Percentiles rank a stretch among this genome's conserved stretches.
Conservation (phyloP, 1,284 basidiomycete species). For the Psilocybe mexicana region DNA sequence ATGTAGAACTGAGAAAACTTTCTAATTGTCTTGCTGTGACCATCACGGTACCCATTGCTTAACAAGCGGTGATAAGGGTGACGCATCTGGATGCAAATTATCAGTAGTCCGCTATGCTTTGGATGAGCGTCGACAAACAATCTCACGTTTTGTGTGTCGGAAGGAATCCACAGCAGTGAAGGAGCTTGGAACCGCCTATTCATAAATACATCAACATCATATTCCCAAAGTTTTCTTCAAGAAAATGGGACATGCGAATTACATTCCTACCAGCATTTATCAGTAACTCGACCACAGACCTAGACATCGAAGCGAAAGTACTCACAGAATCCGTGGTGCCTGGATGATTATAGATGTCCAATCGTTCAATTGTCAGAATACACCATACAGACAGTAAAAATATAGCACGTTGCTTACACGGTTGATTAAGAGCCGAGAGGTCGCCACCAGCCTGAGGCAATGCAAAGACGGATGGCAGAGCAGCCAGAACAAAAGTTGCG, state of each 20-base stretch:
- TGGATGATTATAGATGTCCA: background rate
- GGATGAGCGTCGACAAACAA: background rate
- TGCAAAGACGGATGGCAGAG: conserved; percentile 8
- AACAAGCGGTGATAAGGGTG: background rate
- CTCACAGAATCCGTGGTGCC: conserved; percentile 17
- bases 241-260: background rate
- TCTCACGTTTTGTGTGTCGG: conserved; percentile 15
- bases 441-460: background rate
- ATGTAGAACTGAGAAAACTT: background rate
- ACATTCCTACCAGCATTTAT: background rate
- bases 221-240: too few species aligned
- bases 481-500: conserved; percentile 1
- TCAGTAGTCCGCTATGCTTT: too few species aligned
- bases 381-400: background rate
- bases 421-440: conserved; percentile 5
- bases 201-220: background rate
- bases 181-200: conserved; percentile 2
- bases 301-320: background rate
- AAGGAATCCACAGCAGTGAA: conserved; percentile 21
- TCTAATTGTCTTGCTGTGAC: background rate
- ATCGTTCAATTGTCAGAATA: background rate
- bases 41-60: background rate
- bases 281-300: background rate
- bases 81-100: background rate
- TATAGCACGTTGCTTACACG: conserved; percentile 6